Evolutionary conservation across 129 eudicot genomes (phyloP).

Genomic region (Artemisia annua): DNA sequence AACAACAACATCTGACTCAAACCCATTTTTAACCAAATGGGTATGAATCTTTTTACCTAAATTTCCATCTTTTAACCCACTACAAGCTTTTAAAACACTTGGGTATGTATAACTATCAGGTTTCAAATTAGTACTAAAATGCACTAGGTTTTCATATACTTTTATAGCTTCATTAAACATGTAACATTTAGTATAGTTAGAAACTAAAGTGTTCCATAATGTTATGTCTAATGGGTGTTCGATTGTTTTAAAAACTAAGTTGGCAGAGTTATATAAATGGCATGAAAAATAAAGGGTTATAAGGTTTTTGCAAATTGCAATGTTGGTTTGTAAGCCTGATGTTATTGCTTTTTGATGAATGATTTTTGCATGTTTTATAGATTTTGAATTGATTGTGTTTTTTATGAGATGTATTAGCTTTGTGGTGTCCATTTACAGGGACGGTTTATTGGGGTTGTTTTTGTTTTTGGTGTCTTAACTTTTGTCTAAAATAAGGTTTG

Average conservation of each 20-base stretch:
- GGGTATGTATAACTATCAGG: slow-evolving; percentile 27
- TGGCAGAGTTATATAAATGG: slow-evolving; percentile 11
- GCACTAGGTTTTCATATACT: slow-evolving; percentile 3
- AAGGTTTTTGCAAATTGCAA: slow-evolving; percentile 14
- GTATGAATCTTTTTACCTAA: slow-evolving; percentile 11
- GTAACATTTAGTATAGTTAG: slow-evolving; percentile 11
- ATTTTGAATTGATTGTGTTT: neutral
- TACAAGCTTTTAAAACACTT: slow-evolving; percentile 23
- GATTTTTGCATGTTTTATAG: neutral
- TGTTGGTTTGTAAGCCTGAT: slow-evolving; percentile 17
- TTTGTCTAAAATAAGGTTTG: too few species aligned
- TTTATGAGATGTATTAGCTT: too few species aligned
- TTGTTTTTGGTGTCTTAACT: too few species aligned
- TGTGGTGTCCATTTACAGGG: too few species aligned
- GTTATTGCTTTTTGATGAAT: slow-evolving; percentile 23
- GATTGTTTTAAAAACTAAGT: slow-evolving; percentile 9
- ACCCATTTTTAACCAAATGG: neutral
- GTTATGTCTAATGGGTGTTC: slow-evolving; percentile 18
- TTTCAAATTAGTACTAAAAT: slow-evolving; percentile 1
- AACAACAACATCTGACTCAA: slow-evolving; percentile 6
- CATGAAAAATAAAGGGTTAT: slow-evolving; percentile 21
- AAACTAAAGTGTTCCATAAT: slow-evolving; percentile 18
- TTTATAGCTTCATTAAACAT: slow-evolving; percentile 17
- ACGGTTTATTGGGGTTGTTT: too few species aligned
- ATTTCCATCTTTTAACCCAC: slow-evolving; percentile 2